These are phyloP conservation scores for Candida anutae DNA, from an alignment of 1,139 yeast genomes.

Conservation along the genomic window DNA sequence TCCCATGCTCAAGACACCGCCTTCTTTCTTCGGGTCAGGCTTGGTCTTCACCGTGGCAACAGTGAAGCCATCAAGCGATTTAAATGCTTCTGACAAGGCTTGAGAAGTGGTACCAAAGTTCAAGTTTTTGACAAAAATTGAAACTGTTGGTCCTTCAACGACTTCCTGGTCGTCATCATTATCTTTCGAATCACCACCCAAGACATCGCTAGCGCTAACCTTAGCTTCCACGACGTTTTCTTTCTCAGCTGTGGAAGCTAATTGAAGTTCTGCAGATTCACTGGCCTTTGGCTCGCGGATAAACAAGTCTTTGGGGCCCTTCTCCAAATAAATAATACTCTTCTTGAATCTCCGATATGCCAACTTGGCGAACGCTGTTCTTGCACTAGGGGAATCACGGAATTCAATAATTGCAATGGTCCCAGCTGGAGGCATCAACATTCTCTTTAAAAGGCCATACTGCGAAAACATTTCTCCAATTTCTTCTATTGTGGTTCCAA, in stretches of 20 bases:
- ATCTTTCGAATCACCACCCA: constrained; percentile 22
- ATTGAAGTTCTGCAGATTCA: constrained; percentile 19
- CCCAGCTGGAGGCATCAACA: constrained; percentile 94
- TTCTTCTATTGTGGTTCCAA: constrained; percentile 74
- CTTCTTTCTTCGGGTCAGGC: constrained; percentile 73
- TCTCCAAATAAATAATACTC: constrained; percentile 80
- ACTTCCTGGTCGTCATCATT: constrained; percentile 34
- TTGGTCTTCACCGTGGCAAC: constrained; percentile 81
- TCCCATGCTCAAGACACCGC: constrained; percentile 80
- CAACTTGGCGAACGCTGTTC: constrained; percentile 81
- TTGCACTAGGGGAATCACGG: constrained; percentile 74
- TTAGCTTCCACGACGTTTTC: constrained; percentile 35
- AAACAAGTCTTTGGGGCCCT: constrained; percentile 85
- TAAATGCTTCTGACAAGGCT: constrained; percentile 55
- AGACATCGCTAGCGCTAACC: constrained; percentile 32
- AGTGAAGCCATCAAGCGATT: constrained; percentile 68
- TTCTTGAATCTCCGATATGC: constrained; percentile 85
- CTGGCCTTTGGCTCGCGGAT: constrained; percentile 44
- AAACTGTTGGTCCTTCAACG: constrained; percentile 65
- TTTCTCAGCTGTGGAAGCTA: constrained; percentile 7
- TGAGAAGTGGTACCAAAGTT: constrained; percentile 70
- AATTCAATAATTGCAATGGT: constrained; percentile 95
- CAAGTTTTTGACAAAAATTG: constrained; percentile 86
- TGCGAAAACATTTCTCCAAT: constrained; percentile 73
- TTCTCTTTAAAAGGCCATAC: constrained; percentile 71